Conservation (phyloP, 306 rosid genomes). For the barrel medic (Medicago truncatula) region MtrunA17r5.0-ANR NC_053043.1:4380001-4380500, state of each 20-base stretch:
- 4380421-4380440: neutral
- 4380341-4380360: constrained; percentile 46
- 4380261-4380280: constrained; percentile 47
- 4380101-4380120: no score
- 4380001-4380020: no score
- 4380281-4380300: constrained; percentile 55
- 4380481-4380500: constrained; percentile 54
- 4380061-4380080: no score
- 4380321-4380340: constrained; percentile 52
- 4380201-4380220: neutral
- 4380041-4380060: no score
- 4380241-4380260: constrained; percentile 47
- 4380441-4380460: constrained; percentile 17
- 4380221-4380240: constrained; percentile 12
- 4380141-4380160: no score
- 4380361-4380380: constrained; percentile 47
- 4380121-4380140: no score
- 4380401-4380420: neutral
- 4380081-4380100: no score
- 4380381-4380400: constrained; percentile 17
- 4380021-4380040: no score
- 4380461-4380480: constrained; percentile 56
- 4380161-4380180: no score
- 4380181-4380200: neutral
- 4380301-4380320: constrained; percentile 57